Evolutionary conservation across 1,284 basidiomycete genomes (phyloP).

Genomic region (Pisolithus thermaeus): DNA sequence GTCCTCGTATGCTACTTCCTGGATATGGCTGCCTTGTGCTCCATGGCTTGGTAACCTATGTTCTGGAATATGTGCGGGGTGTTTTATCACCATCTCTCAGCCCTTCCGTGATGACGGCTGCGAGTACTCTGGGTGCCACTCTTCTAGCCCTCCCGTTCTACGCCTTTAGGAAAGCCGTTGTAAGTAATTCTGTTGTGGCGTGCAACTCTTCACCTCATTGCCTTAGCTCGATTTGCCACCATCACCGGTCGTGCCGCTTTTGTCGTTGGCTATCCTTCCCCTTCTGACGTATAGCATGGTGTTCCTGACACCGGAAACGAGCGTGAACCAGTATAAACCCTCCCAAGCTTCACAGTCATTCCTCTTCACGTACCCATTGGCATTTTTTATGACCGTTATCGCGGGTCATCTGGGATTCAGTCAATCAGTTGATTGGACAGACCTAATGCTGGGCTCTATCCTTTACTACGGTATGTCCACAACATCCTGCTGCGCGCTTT

Average conservation of each 20-base stretch:
- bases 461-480: slow-evolving; percentile 53
- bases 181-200: slow-evolving; percentile 29
- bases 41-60: slow-evolving; percentile 53
- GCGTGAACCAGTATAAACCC: slow-evolving; percentile 40
- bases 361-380: slow-evolving; percentile 46
- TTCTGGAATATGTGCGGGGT: slow-evolving; percentile 55
- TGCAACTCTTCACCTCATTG: slow-evolving; percentile 6
- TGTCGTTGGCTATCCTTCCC: slow-evolving; percentile 52
- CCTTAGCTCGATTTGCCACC: slow-evolving; percentile 34
- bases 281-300: slow-evolving; percentile 53
- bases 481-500: not conserved
- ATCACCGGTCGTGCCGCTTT: slow-evolving; percentile 41
- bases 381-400: slow-evolving; percentile 38
- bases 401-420: slow-evolving; percentile 52
- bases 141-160: slow-evolving; percentile 60
- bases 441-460: slow-evolving; percentile 43
- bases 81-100: slow-evolving; percentile 53
- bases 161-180: slow-evolving; percentile 49
- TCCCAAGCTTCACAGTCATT: slow-evolving; percentile 48
- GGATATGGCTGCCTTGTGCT: slow-evolving; percentile 60
- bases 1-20: slow-evolving; percentile 43
- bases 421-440: slow-evolving; percentile 48
- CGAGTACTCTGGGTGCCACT: slow-evolving; percentile 56
- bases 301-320: slow-evolving; percentile 51
- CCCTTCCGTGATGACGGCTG: slow-evolving; percentile 44